These are phyloP conservation scores for Cercospora zeae-maydis DNA, from an alignment of 2,329 filamentous ascomycete species.

Conservation along the genomic window DNA sequence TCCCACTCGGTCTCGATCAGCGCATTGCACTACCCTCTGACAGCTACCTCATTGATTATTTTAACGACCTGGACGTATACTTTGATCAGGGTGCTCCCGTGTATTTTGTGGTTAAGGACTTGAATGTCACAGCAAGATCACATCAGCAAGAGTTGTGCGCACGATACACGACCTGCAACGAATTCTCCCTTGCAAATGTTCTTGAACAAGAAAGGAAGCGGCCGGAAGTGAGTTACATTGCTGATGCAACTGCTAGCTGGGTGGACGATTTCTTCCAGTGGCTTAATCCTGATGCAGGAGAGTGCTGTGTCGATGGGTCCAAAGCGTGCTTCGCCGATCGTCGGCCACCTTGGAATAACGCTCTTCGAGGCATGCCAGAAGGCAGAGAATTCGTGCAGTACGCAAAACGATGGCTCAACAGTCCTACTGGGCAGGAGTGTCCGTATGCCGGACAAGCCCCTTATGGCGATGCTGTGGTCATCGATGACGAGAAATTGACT, in stretches of 20 bases:
- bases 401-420: slow-evolving; percentile 73
- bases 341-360: slow-evolving; percentile 81
- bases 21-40: slow-evolving; percentile 89
- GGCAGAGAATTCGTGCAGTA: slow-evolving; percentile 88
- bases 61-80: slow-evolving; percentile 92
- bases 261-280: slow-evolving; percentile 94
- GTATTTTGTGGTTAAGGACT: slow-evolving; percentile 83
- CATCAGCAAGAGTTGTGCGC: slow-evolving; percentile 87
- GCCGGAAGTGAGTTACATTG: slow-evolving; percentile 79
- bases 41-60: slow-evolving; percentile 93
- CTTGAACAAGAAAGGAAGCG: slow-evolving; percentile 93
- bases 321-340: slow-evolving; percentile 75
- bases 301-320: slow-evolving; percentile 61
- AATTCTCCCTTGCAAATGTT: slow-evolving; percentile 79
- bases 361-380: slow-evolving; percentile 85
- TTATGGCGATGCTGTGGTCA: slow-evolving; percentile 78
- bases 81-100: slow-evolving; percentile 89
- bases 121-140: slow-evolving; percentile 71
- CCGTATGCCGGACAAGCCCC: slow-evolving; percentile 84
- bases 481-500: slow-evolving; percentile 63
- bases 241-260: slow-evolving; percentile 88
- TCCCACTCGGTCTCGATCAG: slow-evolving; percentile 87
- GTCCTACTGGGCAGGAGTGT: slow-evolving; percentile 78
- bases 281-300: slow-evolving; percentile 81
- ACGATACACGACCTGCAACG: slow-evolving; percentile 82